These are phyloP conservation scores for Trametes pubescens DNA, from an alignment of 1,284 basidiomycete genomes.

Conservation along the genomic window DNA sequence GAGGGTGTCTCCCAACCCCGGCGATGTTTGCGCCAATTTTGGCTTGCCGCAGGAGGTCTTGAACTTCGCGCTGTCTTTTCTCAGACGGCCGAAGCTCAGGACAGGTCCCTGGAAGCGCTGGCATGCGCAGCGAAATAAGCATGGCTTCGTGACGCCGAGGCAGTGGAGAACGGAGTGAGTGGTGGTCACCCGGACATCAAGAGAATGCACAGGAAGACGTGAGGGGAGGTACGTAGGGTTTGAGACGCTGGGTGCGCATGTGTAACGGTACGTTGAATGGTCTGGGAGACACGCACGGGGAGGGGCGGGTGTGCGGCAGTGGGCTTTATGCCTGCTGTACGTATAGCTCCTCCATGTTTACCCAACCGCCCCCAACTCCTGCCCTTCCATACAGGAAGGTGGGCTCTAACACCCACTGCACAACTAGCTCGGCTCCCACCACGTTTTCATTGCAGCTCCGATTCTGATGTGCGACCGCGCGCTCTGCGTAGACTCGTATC, in stretches of 20 bases:
- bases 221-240: constrained; percentile 8
- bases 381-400: constrained; percentile 44
- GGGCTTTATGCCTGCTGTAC: constrained; percentile 24
- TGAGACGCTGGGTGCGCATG: constrained; percentile 31
- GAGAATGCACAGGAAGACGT: constrained; percentile 39
- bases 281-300: constrained; percentile 33
- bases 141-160: constrained; percentile 50
- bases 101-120: constrained; percentile 54
- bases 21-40: constrained; percentile 53
- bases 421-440: constrained; percentile 37
- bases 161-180: constrained; percentile 22
- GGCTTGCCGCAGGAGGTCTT: constrained; percentile 54
- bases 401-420: constrained; percentile 37
- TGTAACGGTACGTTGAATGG: constrained; percentile 24
- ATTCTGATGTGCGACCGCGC: constrained; percentile 26
- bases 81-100: constrained; percentile 38
- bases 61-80: constrained; percentile 36
- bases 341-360: constrained; percentile 31
- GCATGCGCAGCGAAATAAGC: constrained; percentile 56
- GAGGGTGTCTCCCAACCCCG: constrained; percentile 49
- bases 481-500: constrained; percentile 35
- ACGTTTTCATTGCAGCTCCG: constrained; percentile 21
- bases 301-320: constrained; percentile 32
- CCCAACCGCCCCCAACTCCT: constrained; percentile 39
- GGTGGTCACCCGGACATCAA: constrained; percentile 25